Base-by-base conservation (phyloP, 179 eudicot genomes). In the Spinacia oleracea region DNA sequence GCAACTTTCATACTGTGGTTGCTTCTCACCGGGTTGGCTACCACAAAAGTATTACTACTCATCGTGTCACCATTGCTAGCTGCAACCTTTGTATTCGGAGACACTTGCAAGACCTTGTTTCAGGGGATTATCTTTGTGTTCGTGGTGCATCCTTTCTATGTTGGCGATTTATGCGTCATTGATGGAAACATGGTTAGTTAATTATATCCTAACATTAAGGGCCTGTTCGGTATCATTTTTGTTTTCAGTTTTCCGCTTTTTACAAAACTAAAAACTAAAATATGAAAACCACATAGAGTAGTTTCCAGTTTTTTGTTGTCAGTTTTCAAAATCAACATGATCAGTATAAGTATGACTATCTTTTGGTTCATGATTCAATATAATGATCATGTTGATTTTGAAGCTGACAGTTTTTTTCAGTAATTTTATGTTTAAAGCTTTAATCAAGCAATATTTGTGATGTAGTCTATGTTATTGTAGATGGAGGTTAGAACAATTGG, bases 91-190 rank as follows among this genome's bases (percentile, higher is more conserved):
- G 60, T 81, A 18, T 77, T 81, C 38, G 81, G 81, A 11, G 81
- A 78, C 9, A 34, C 78, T 46, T 56, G 70, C 42, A 69, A 73
- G 58, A 53, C 48, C 58, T 34, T 81, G 23, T 72, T 77, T 78
- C 75, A 74, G 74, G 85, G 85, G 5, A 58, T 78, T 8, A 69
- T 82, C 34, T 82, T 78, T 25, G 66, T 75, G 0, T 82, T 53
- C 29, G 27, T 78, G 16, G 72, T 74, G 40, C 85, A 78, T 25
- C 85, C 85, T 29, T 74, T 78, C 14, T 72, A 74, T 29, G 78
- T 82, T 20, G 85, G 85, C 0, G 85, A 82, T 60, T 53, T 79
- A 10, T 82, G 85, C 62, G n/a, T 78, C 48, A 48, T 82, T 38
- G 85, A 82, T 18, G 48, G 10, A 1, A 25, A 58, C 40, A 69